Percentiles rank a stretch among this genome's conserved stretches.
phyloP scores from a whole-genome alignment of 108 stramenopile genomes.

The Pseudonitzschia delicatissima region DNA sequence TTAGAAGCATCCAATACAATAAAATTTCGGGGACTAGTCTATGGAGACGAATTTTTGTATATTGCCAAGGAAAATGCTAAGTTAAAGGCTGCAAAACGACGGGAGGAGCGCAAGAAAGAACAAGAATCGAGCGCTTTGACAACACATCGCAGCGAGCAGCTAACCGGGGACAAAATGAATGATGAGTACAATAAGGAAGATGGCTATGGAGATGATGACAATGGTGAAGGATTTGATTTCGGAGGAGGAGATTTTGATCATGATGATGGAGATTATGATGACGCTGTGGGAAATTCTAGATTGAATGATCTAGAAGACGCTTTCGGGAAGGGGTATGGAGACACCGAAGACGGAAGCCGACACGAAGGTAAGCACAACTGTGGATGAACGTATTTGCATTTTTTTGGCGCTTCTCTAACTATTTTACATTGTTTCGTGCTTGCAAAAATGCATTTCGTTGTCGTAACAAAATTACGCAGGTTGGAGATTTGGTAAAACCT shows the following conservation, averaged over 20 bases:
- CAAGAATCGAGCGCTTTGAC: neutral
- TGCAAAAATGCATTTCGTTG: neutral
- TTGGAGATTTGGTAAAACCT: conserved; percentile 46
- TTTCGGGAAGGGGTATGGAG: conserved; percentile 4
- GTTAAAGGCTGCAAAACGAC: conserved; percentile 52
- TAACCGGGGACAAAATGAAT: neutral
- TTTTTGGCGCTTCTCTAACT: neutral
- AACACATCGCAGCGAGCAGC: neutral
- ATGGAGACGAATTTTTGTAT: conserved; percentile 84
- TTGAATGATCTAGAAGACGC: conserved; percentile 41
- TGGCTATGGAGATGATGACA: conserved; percentile 44
- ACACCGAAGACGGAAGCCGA: neutral
- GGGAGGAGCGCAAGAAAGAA: conserved; percentile 31
- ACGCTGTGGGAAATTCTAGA: conserved; percentile 40
- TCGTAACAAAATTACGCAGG: neutral
- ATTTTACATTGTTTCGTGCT: neutral
- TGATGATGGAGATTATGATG: conserved; percentile 38
- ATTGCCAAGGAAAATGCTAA: conserved; percentile 65
- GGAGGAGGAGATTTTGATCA: conserved; percentile 17
- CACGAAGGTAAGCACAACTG: conserved; percentile 10
- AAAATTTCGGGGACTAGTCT: conserved; percentile 49
- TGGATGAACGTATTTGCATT: neutral
- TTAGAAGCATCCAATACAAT: conserved; percentile 28
- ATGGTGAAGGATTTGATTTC: conserved; percentile 46
- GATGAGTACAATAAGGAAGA: conserved; percentile 45